Conservation (phyloP, 1,284 basidiomycete species). For the Microbotryum violaceum region DNA sequence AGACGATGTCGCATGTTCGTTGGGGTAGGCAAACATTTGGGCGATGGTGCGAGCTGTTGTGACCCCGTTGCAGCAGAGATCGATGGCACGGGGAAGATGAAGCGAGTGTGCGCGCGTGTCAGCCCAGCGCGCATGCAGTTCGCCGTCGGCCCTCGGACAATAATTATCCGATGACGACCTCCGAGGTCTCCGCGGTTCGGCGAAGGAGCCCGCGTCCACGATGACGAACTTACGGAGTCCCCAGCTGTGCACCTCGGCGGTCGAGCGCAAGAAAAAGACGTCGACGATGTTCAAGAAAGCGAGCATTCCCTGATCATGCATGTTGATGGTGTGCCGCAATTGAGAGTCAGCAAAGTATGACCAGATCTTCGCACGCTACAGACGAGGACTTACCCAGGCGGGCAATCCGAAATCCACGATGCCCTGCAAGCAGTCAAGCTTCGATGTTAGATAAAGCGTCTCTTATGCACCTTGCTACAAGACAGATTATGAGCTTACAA, state of each 20-base stretch:
- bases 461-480: no score
- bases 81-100: no score
- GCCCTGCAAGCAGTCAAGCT: not conserved
- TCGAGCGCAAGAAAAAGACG: slow-evolving; percentile 2
- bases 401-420: slow-evolving; percentile 5
- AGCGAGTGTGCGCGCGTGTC: no score
- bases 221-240: not conserved
- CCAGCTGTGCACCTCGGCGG: slow-evolving; percentile 3
- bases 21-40: slow-evolving; percentile 4
- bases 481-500: not conserved
- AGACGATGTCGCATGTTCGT: slow-evolving; percentile 1
- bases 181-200: no score
- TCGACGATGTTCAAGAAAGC: slow-evolving; percentile 1
- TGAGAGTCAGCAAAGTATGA: not conserved
- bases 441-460: not conserved
- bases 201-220: no score
- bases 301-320: not conserved
- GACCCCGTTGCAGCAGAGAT: no score
- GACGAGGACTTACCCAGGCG: not conserved
- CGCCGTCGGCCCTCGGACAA: no score
- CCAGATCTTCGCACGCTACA: no score
- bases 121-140: no score
- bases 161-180: no score
- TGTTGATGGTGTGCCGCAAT: not conserved
- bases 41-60: not conserved